These are phyloP conservation scores for Geranomyces michiganensis DNA, from an alignment of 192 early-diverging fungal species.

Conservation along the genomic window DNA sequence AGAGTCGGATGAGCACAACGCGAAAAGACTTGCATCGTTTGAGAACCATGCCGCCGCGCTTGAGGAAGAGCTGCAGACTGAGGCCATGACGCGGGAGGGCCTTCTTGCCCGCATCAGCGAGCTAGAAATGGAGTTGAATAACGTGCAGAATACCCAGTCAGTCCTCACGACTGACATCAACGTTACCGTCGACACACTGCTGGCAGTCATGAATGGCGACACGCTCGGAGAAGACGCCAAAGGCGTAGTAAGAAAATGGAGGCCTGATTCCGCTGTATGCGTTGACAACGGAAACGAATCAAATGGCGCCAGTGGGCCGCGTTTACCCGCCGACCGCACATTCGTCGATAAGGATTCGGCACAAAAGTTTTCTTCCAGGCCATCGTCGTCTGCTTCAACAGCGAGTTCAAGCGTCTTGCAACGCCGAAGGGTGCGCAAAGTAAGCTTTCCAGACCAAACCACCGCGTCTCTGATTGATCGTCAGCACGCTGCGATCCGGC, in stretches of 20 bases:
- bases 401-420: background rate
- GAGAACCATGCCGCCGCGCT: background rate
- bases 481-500: conserved; percentile 28
- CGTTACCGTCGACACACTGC: conserved; percentile 14
- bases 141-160: background rate
- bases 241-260: conserved; percentile 22
- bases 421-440: conserved; percentile 21
- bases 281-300: background rate
- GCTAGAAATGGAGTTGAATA: conserved; percentile 22
- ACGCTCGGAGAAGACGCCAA: conserved; percentile 13
- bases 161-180: conserved; percentile 22
- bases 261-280: conserved; percentile 21
- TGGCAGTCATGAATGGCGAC: conserved; percentile 17
- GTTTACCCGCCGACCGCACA: background rate
- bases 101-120: conserved; percentile 6
- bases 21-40: conserved; percentile 5
- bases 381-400: conserved; percentile 19
- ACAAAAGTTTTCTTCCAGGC: conserved; percentile 3
- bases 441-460: conserved; percentile 12
- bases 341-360: conserved; percentile 9
- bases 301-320: background rate
- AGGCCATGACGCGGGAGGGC: background rate
- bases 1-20: conserved; percentile 10
- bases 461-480: conserved; percentile 23
- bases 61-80: conserved; percentile 1